Base-by-base conservation (phyloP, 805 yeast species). In the Myxozyma monticola region DNA sequence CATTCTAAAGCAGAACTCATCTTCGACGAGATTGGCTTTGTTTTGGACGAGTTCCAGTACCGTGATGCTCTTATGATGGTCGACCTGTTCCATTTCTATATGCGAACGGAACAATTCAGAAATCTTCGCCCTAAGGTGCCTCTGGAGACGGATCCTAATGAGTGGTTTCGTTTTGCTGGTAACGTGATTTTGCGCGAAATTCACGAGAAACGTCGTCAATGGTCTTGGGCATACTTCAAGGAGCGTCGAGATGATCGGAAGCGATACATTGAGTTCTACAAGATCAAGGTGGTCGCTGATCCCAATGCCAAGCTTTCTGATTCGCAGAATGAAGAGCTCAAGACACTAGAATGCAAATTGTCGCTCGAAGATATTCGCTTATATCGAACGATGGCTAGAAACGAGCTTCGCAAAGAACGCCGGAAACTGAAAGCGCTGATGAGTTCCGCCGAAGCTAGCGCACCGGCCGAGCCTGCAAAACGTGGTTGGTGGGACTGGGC, bases 21-120 rank as follows among this genome's bases (percentile, higher is more conserved):
- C 55, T 93, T 90, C 66, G 90, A 90, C 45, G 95, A 93, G 63
- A 83, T 95, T 61, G 85, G 95, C n/a, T 71, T 95, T 12, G 88
- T 84, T 48, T 72, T 93, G 49, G 93, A 91, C 65, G 82, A 91
- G 48, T 77, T 78, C 44, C 97, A 91, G 65, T 93, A 93, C 66
- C 76, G 85, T 35, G 93, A 87, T 63, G 75, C 88, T 1, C 71
- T 95, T 30, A 80, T 86, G 75, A 83, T 95, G 1, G 81, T 90
- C 5, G 86, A 96, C 1, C 81, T 83, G 54, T 80, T 88, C 63
- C 88, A 86, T 56, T 80, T 91, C 79, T 85, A 80, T 61, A 73
- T 79, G 59, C 83, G 82, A 56, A 86, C 96, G 0, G 81, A 82
- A 55, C 85, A 81, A 63, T 90, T 83, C 65, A 78, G 87, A 59